These are phyloP conservation scores for Annona squamosa DNA, from an alignment of 164 flowering plant species.

Conservation along the genomic window DNA sequence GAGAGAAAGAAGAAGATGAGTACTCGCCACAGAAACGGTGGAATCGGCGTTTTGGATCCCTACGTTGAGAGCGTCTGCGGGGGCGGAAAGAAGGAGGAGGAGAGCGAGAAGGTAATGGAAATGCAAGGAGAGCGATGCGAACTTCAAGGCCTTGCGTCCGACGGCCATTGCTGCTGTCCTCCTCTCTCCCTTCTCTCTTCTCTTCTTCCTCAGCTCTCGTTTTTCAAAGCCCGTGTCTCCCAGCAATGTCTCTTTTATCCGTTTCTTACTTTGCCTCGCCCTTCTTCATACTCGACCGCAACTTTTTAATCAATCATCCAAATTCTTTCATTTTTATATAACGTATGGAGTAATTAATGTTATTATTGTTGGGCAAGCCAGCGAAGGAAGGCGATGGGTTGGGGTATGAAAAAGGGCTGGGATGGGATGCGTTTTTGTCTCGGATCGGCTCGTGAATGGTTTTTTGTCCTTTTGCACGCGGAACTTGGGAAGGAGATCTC, in stretches of 20 bases:
- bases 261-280: not conserved
- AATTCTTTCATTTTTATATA: no score
- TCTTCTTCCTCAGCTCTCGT: slow-evolving; percentile 9
- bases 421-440: not conserved
- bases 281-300: not conserved
- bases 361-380: not conserved
- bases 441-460: not conserved
- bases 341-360: not conserved
- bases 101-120: slow-evolving; percentile 4
- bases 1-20: not conserved
- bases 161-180: slow-evolving; percentile 19
- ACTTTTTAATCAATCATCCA: not conserved
- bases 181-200: not conserved
- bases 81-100: slow-evolving; percentile 11
- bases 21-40: slow-evolving; percentile 26
- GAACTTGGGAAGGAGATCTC: not conserved
- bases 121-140: slow-evolving; percentile 14
- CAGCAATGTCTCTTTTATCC: slow-evolving; percentile 21
- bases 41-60: slow-evolving; percentile 34
- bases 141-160: slow-evolving; percentile 13
- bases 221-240: slow-evolving; percentile 27
- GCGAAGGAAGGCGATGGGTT: not conserved
- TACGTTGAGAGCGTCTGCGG: slow-evolving; percentile 37
- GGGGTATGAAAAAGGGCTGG: not conserved
- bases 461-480: not conserved